These are phyloP conservation scores for Diddensiella caesifluorescens DNA, from an alignment of 805 yeast genomes.

Conservation along the genomic window DNA sequence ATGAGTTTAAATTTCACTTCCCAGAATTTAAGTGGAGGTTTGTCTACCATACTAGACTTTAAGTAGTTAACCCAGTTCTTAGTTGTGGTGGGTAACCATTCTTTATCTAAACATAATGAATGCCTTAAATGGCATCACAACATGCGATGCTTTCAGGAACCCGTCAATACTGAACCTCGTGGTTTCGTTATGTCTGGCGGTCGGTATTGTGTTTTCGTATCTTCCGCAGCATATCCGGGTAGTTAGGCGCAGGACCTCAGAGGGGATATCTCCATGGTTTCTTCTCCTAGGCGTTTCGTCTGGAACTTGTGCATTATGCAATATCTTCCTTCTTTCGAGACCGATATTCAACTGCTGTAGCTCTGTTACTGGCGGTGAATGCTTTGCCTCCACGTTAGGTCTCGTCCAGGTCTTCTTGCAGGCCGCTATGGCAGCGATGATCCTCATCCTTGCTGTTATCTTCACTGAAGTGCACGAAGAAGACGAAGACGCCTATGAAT, in stretches of 20 bases:
- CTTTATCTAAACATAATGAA: too few relatives aligned
- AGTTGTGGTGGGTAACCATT: too few relatives aligned
- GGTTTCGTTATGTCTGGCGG: constrained; percentile 48
- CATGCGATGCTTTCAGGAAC: constrained; percentile 20
- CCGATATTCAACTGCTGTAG: constrained; percentile 60
- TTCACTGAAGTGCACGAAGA: constrained; percentile 17
- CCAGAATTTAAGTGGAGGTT: too few relatives aligned
- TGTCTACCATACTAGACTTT: too few relatives aligned
- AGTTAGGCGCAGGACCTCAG: constrained; percentile 53
- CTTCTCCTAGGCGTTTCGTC: constrained; percentile 65
- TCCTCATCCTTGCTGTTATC: constrained; percentile 32
- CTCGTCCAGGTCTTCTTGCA: constrained; percentile 63
- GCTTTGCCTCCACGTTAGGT: constrained; percentile 61
- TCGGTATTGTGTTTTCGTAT: constrained; percentile 67
- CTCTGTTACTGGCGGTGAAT: constrained; percentile 42
- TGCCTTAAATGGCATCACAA: too few relatives aligned
- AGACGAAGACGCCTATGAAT: constrained; percentile 19
- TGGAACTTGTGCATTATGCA: constrained; percentile 61
- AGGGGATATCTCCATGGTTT: constrained; percentile 72
- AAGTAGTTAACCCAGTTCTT: too few relatives aligned
- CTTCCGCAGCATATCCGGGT: constrained; percentile 70
- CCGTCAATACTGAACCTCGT: constrained; percentile 48
- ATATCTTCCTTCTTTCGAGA: constrained; percentile 56
- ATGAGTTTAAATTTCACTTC: too few relatives aligned
- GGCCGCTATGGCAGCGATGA: constrained; percentile 51